Evolutionary conservation across 306 rosid genomes (phyloP), one percentile per base, ranked within the genome.

Genomic region (Hippophae rhamnoides): DNA sequence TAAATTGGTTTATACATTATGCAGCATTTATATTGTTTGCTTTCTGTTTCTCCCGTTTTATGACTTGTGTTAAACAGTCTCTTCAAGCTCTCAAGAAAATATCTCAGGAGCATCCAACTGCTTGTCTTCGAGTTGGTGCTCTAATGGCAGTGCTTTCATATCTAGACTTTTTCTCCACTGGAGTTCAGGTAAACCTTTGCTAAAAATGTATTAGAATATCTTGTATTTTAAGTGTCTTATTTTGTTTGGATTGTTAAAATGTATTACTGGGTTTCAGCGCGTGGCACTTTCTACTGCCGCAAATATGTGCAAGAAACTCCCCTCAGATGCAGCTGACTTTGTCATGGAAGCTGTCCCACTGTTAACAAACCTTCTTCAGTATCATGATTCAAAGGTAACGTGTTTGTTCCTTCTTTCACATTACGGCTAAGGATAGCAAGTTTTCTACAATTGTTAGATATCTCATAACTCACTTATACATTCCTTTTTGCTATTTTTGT

Each of bases 301-400:
- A 14, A 93, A 93, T 69, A 93, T 93, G 95, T 93, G 99, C 84
- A 93, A 89, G 89, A 93, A 93, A 65, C 99, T 93, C 74, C 97
- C 99, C 58, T 82, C 97, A n/a, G 99, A 93, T 72, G 99, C 97
- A 47, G 85, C 97, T 58, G 99, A 93, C 72, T 93, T 93, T 79
- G 99, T 93, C 67, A 93, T 93, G 99, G 99, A 93, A 81, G 95
- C 99, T 50, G 97, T 93, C 57, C 99, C 99, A 23, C 83, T 86
- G 51, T 68, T 93, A 78, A 93, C 97, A 3, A 93, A 93, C 78
- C 95, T 93, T 64, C 95, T 93, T 72, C 99, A 93, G 69, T 86
- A 89, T 76, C 99, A 82, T 72, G 99, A 93, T 84, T 68, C 97
- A 56, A 93, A 93, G 94, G 98, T 87, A 66, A 51, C 60, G 7